Evolutionary conservation across 768 basidiomycete species (phyloP), one percentile per base, ranked within the genome.

Genomic region (Panaeolus cyanescens): DNA sequence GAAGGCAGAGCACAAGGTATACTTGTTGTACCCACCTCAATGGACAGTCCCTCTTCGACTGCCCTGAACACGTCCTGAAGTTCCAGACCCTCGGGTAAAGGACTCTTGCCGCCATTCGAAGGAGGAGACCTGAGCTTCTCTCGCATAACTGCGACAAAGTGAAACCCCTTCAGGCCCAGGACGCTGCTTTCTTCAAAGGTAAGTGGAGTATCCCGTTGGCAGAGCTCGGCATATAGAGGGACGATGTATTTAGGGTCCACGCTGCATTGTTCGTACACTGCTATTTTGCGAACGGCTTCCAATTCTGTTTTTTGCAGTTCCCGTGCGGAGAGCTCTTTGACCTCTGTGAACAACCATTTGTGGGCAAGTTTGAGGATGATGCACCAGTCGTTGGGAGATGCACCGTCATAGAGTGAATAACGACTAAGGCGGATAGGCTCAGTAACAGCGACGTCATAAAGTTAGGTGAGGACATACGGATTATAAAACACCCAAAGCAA

Each of bases 331-430:
- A 91, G 82, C 1, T 75, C 71, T 36, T 85, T 82, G 9, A 90
- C 80, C 39, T 86, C 81, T 3, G 62, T 59, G 64, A 92, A 91
- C 0, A 69, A 65, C 85, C 85, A 92, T 5, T 76, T 67, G 22
- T 83, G 75, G 0, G 90, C 83, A 0, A 92, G 82, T 1, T 77
- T 77, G 0, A 92, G 71, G 32, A 92, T 86, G 0, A 78, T 75
- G 0, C 78, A 72, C 90, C 90, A 92, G 19, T 81, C 79, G 0
- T 78, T 75, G 5, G 82, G 72, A 0, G 73, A 70, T 0, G 85
- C 79, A 28, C 45, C 45, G 0, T 82, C 74, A 59, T 89, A 88
- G 9, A 83, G 74, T 0, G 84, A 84, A 58, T 89, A 89, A 61
- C 74, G 75, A 0, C 88, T 91, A 65, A 54, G 59, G 28, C 28